Evolutionary conservation across 306 rosid genomes (phyloP).

Genomic region (Argentina anserina): DNA sequence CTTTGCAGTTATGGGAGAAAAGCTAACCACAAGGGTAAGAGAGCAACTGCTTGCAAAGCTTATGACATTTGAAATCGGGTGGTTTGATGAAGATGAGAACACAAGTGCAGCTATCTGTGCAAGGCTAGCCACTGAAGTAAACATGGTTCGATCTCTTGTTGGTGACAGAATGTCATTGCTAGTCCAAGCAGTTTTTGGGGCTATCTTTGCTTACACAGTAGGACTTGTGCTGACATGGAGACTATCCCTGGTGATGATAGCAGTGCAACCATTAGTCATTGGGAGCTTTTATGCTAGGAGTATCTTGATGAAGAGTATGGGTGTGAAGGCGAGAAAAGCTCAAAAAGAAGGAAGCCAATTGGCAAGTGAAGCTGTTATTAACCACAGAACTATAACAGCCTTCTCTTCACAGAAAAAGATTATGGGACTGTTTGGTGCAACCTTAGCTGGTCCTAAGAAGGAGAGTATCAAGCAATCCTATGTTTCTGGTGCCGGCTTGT

Average conservation of each 20-base stretch:
- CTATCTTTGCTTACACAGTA: slow-evolving; percentile 58
- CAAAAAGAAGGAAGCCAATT: slow-evolving; percentile 84
- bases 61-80: slow-evolving; percentile 81
- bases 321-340: slow-evolving; percentile 64
- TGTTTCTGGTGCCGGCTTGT: slow-evolving; percentile 77
- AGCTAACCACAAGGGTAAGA: slow-evolving; percentile 69
- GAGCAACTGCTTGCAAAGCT: slow-evolving; percentile 63
- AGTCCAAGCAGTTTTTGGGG: slow-evolving; percentile 72
- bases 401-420: slow-evolving; percentile 82
- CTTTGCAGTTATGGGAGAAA: slow-evolving; percentile 82
- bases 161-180: slow-evolving; percentile 74
- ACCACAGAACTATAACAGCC: slow-evolving; percentile 83
- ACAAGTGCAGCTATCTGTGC: slow-evolving; percentile 89
- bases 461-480: slow-evolving; percentile 82
- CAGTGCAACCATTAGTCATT: slow-evolving; percentile 81
- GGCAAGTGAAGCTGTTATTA: slow-evolving; percentile 81
- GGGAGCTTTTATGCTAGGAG: slow-evolving; percentile 85
- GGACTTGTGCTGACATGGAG: slow-evolving; percentile 77
- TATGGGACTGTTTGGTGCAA: slow-evolving; percentile 58
- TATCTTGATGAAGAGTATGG: slow-evolving; percentile 76
- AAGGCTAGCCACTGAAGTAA: slow-evolving; percentile 73
- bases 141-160: slow-evolving; percentile 78
- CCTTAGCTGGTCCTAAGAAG: slow-evolving; percentile 54
- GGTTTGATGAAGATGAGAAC: slow-evolving; percentile 85
- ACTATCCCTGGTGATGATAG: slow-evolving; percentile 83